Percentiles rank a stretch among this genome's conserved stretches.
phyloP scores from a whole-genome alignment of 1,139 yeast species.

The Blastobotrys malaysiensis region DNA sequence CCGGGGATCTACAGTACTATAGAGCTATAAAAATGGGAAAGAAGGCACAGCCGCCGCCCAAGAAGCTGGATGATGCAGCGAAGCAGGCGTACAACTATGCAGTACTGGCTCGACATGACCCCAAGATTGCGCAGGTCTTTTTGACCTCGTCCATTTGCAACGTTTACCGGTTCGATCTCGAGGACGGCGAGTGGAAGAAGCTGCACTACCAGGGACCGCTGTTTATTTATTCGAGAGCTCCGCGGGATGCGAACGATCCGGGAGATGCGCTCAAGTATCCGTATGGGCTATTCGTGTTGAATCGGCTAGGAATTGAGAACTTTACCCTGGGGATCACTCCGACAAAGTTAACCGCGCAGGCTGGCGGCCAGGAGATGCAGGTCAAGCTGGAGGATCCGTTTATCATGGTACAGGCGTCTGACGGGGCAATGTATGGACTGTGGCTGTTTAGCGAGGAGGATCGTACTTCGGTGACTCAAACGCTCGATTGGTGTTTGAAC shows the following conservation, averaged over 20 bases:
- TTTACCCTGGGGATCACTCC: constrained; percentile 77
- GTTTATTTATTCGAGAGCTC: constrained; percentile 67
- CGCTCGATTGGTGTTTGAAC: constrained; percentile 45
- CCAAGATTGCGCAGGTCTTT: constrained; percentile 67
- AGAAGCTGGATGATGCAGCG: constrained; percentile 17
- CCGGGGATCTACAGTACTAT: background rate
- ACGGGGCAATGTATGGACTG: constrained; percentile 78
- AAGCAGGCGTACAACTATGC: constrained; percentile 53
- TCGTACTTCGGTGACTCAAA: constrained; percentile 53
- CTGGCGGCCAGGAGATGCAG: constrained; percentile 54
- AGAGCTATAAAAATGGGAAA: constrained; percentile 13
- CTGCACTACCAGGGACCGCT: constrained; percentile 75
- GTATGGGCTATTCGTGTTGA: constrained; percentile 73
- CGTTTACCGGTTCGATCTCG: constrained; percentile 63
- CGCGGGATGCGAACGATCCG: constrained; percentile 13
- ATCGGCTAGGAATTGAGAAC: constrained; percentile 69
- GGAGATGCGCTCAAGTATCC: constrained; percentile 41
- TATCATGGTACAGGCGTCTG: constrained; percentile 68
- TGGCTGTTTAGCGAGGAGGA: constrained; percentile 84
- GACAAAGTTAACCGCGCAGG: constrained; percentile 39
- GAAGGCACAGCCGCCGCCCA: constrained; percentile 1
- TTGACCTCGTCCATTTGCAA: constrained; percentile 76
- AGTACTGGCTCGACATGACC: constrained; percentile 81
- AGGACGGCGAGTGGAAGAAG: constrained; percentile 71
- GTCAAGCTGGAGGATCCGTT: constrained; percentile 75